Evolutionary conservation across 192 early-diverging fungal species (phyloP).

Genomic region (Geosiphon pyriformis): DNA sequence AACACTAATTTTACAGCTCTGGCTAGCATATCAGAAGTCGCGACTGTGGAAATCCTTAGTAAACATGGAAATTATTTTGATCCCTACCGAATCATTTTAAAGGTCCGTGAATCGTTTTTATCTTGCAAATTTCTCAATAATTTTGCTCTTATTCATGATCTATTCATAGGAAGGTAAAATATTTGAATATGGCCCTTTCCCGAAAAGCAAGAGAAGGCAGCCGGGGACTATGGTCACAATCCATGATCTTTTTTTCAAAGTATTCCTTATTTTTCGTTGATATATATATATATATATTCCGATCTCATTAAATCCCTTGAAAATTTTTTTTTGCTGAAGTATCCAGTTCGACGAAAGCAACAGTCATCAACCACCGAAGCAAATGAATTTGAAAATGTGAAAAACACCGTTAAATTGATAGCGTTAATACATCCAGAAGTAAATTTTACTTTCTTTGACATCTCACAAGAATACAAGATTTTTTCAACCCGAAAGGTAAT

Average conservation of each 20-base stretch:
- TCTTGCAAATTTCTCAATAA: neutral
- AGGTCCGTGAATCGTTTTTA: constrained; percentile 25
- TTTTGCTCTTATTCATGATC: neutral
- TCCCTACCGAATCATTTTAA: constrained; percentile 35
- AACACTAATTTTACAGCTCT: constrained; percentile 33
- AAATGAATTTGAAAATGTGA: constrained; percentile 44
- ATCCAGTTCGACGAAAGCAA: constrained; percentile 53
- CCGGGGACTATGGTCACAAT: constrained; percentile 57
- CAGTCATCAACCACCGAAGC: constrained; percentile 32
- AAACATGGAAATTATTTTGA: constrained; percentile 31
- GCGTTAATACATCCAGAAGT: constrained; percentile 39
- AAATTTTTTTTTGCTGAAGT: constrained; percentile 28
- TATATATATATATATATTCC: no score
- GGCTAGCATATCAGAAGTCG: constrained; percentile 40
- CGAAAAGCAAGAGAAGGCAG: constrained; percentile 25
- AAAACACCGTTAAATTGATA: constrained; percentile 44
- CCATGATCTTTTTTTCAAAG: constrained; percentile 65
- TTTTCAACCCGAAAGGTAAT: constrained; percentile 33
- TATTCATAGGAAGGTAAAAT: constrained; percentile 42
- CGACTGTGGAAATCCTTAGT: constrained; percentile 49
- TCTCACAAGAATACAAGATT: constrained; percentile 29
- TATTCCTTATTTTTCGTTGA: no score
- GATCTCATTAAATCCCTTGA: no score
- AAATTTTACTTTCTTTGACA: constrained; percentile 36
- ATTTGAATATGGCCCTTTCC: constrained; percentile 40